A percentile compares a stretch with the other conserved stretches of the same genome.
Conservation (phyloP, 2,329 filamentous ascomycete species). For the Fusarium torreyae region DNA sequence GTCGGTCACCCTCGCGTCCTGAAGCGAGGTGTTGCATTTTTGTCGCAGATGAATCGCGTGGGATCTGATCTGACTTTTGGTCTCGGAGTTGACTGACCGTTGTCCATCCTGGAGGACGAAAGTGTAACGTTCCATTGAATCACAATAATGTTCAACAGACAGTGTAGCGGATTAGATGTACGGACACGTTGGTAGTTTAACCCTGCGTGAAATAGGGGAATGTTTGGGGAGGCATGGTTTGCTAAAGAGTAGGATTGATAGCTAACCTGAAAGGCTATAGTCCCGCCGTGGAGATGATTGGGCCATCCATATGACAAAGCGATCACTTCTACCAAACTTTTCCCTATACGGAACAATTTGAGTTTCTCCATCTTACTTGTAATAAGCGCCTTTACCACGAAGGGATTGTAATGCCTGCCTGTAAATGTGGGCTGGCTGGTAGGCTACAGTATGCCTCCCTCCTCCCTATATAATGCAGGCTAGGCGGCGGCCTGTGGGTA, state of each 20-base stretch:
- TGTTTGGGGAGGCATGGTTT: no score
- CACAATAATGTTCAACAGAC: no score
- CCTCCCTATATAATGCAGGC: neutral
- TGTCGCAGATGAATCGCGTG: slow-evolving; percentile 1
- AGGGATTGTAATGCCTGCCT: neutral
- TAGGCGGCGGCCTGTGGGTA: neutral
- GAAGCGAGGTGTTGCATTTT: neutral
- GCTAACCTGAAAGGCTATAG: neutral
- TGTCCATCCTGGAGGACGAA: neutral
- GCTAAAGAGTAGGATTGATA: neutral
- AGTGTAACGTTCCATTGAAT: neutral
- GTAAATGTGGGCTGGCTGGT: neutral
- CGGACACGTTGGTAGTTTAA: no score
- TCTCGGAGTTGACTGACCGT: neutral
- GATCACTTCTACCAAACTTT: neutral
- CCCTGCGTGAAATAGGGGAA: no score
- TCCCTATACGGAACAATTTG: neutral
- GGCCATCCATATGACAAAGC: neutral
- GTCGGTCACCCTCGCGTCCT: neutral
- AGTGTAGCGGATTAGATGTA: no score
- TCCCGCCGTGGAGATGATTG: neutral
- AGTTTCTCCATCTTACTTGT: neutral
- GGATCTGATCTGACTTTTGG: slow-evolving; percentile 1
- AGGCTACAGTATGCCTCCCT: no score
- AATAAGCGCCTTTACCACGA: neutral